Base-by-base conservation (phyloP, 2,329 filamentous ascomycete species). In the Epicoccum sorghinum region DNA sequence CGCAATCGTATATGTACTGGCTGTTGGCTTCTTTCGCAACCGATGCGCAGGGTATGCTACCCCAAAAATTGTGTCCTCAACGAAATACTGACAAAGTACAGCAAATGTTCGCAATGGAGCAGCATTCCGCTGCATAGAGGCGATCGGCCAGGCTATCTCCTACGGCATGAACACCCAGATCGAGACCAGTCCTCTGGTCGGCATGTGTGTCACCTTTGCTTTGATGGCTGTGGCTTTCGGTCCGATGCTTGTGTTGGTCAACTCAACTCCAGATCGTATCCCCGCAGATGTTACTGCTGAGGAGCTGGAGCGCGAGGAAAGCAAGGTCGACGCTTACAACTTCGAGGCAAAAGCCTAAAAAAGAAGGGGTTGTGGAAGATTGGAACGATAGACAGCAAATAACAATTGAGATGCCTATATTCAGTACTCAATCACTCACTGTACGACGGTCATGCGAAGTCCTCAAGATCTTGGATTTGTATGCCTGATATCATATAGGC, bases 1-100 rank as follows among this genome's bases (percentile, higher is more conserved):
- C 65, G 14, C 66, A 69, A 42, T 67, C 62, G 13, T 70, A 70
- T 44, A 70, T 69, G 67, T 69, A 70, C 55, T 70, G 67, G 66
- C 54, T 70, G 3, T 43, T 70, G n/a, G 65, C 62, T 9, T 68
- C 65, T 4, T 70, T 69, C 27, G 66, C 66, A 3, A 68, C 67
- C 2, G 62, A 67, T 50, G 67, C 65, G 32, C 64, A 68, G 55
- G 53, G 63, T 60, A 51, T 9, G 27, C 4, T 29, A 9, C 1
- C 9, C 6, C 27, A 9, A 29, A 29, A 29, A 9, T 6, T 9
- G 27, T 29, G 6, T 35, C 1, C 4, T 18, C 6, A 23, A 24
- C 13, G 18, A 13, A 33, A 10, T 29, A 24, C 54, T 64, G 33
- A 64, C 36, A 3, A 18, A 18, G 3, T 13, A 33, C 9, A 65